These are phyloP conservation scores for Sporothrix luriei DNA, from an alignment of 2,329 filamentous ascomycete species.

Conservation along the genomic window DNA sequence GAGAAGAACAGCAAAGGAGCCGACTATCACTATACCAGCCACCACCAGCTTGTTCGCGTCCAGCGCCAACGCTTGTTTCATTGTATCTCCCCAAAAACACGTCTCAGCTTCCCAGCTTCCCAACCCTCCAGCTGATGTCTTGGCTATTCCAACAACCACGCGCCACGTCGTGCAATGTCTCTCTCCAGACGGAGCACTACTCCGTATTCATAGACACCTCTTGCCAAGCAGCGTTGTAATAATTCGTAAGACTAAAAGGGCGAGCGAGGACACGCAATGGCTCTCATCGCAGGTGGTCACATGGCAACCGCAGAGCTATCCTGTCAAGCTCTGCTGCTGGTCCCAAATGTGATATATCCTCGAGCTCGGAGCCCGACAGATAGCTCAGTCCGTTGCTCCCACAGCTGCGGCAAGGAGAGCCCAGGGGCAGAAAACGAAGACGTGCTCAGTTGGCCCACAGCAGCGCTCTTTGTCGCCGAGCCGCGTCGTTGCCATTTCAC, in stretches of 20 bases:
- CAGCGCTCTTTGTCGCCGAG: constrained; percentile 14
- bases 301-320: neutral
- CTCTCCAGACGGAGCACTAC: neutral
- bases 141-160: neutral
- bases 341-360: no score
- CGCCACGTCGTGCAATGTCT: constrained; percentile 20
- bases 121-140: neutral
- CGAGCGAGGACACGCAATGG: neutral
- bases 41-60: neutral
- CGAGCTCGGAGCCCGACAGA: no score
- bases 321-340: no score
- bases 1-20: neutral
- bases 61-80: neutral
- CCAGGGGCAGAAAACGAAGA: no score
- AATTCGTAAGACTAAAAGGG: neutral
- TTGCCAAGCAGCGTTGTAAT: neutral
- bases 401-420: no score
- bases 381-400: no score
- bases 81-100: neutral
- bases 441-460: constrained; percentile 3
- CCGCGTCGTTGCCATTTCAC: neutral
- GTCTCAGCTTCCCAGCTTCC: neutral
- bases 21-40: neutral
- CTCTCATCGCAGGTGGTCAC: neutral
- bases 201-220: no score